Percentiles rank a stretch among this genome's conserved stretches.
These are phyloP conservation scores for Suillus hirtellus DNA, from an alignment of 768 basidiomycete genomes.

Conservation along the genomic window DNA sequence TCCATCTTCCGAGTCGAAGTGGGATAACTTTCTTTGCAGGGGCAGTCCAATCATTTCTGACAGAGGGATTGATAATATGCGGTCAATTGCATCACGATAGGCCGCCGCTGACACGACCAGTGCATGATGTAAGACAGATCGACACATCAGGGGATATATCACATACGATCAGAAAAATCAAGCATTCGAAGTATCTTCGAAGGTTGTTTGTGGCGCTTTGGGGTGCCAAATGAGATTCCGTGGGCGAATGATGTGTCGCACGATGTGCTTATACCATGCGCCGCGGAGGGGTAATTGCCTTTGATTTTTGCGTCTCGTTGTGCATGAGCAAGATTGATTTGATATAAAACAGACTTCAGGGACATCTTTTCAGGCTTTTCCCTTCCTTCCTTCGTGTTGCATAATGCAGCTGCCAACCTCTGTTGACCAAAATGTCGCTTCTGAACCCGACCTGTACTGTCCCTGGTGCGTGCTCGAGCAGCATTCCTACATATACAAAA, in stretches of 20 bases:
- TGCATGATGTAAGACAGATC: constrained; percentile 6
- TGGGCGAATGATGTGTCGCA: constrained; percentile 13
- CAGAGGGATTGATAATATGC: constrained; percentile 17
- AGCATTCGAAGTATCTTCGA: constrained; percentile 29
- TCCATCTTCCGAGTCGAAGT: not conserved
- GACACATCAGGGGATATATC: not conserved
- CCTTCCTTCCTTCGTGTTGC: constrained; percentile 15
- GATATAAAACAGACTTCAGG: constrained; percentile 19
- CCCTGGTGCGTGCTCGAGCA: constrained; percentile 57
- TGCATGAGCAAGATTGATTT: constrained; percentile 30
- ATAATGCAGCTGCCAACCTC: constrained; percentile 50
- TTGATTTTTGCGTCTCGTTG: constrained; percentile 12
- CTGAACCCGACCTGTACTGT: constrained; percentile 53
- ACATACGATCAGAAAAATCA: constrained; percentile 30
- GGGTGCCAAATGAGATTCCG: constrained; percentile 7
- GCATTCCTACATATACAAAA: constrained; percentile 45
- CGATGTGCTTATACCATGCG: not conserved
- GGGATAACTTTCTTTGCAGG: not conserved
- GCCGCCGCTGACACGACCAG: constrained; percentile 23
- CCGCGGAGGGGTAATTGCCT: constrained; percentile 1
- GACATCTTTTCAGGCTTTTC: constrained; percentile 8
- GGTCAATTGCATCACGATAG: constrained; percentile 31
- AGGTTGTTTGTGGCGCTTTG: constrained; percentile 13
- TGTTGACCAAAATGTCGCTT: constrained; percentile 63
- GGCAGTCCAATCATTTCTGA: constrained; percentile 1